Conservation (phyloP, 2,329 filamentous ascomycete species). For the Neopestalotiopsis sp. region DNA sequence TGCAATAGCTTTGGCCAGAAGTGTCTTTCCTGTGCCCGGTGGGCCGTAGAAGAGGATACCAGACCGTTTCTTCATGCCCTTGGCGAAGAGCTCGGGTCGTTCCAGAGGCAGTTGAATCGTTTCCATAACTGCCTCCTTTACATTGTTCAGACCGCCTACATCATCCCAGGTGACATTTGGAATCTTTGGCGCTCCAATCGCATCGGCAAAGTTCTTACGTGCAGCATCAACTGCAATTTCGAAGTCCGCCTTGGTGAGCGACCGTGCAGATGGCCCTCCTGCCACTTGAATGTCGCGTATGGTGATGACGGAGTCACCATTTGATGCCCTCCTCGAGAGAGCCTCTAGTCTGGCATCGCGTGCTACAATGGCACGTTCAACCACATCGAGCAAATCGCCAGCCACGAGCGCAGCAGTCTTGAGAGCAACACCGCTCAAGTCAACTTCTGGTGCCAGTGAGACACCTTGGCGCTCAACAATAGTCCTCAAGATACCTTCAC, state of each 20-base stretch:
- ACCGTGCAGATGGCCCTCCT: slow-evolving; percentile 79
- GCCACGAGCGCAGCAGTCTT: slow-evolving; percentile 97
- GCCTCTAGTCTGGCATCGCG: slow-evolving; percentile 76
- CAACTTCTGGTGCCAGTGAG: slow-evolving; percentile 81
- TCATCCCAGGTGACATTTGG: slow-evolving; percentile 97
- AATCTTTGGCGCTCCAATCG: slow-evolving; percentile 97
- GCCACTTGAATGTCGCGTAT: slow-evolving; percentile 86
- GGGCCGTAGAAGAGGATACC: slow-evolving; percentile 93
- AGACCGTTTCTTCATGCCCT: slow-evolving; percentile 97
- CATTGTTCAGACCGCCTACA: slow-evolving; percentile 88
- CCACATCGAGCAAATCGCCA: slow-evolving; percentile 91
- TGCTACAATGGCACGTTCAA: slow-evolving; percentile 85
- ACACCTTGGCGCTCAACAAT: slow-evolving; percentile 80
- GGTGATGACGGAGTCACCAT: slow-evolving; percentile 54
- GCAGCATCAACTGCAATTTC: slow-evolving; percentile 94
- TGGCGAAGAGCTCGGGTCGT: slow-evolving; percentile 90
- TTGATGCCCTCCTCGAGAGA: slow-evolving; percentile 60
- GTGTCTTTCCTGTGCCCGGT: slow-evolving; percentile 88
- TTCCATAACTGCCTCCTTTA: slow-evolving; percentile 96
- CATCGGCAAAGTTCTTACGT: slow-evolving; percentile 96
- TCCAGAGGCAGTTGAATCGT: slow-evolving; percentile 94
- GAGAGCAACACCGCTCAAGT: slow-evolving; percentile 83
- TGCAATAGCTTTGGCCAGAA: slow-evolving; percentile 91
- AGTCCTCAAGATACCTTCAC: slow-evolving; percentile 83
- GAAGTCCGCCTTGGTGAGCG: slow-evolving; percentile 83